phyloP scores from a whole-genome alignment of 2,329 filamentous ascomycete species.

The Macrophomina tecta region DNA sequence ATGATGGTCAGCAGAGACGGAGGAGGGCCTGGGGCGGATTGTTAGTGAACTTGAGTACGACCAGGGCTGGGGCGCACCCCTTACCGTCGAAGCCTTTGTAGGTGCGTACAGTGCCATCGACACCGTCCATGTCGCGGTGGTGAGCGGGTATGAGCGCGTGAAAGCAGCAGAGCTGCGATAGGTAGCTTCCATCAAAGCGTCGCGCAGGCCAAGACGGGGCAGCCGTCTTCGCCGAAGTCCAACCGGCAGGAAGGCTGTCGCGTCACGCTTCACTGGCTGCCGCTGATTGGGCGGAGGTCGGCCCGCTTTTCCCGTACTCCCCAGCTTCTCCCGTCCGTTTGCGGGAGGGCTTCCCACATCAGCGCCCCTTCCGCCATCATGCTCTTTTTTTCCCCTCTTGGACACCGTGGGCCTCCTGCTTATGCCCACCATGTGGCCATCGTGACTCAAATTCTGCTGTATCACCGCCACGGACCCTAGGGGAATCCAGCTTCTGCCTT shows the following conservation, averaged over 20 bases:
- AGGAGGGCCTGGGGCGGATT: conserved; percentile 53
- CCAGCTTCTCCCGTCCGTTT: neutral
- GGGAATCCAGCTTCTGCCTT: too few species aligned
- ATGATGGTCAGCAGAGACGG: conserved; percentile 90
- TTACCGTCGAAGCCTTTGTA: conserved; percentile 45
- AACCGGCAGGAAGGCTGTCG: neutral
- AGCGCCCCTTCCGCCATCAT: neutral
- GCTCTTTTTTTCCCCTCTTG: neutral
- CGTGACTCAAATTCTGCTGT: conserved; percentile 8
- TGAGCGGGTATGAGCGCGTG: conserved; percentile 16
- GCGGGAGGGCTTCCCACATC: neutral
- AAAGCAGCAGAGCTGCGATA: neutral
- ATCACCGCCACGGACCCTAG: neutral
- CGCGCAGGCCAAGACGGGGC: neutral
- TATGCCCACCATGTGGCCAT: neutral
- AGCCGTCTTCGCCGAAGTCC: neutral
- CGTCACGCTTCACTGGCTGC: neutral
- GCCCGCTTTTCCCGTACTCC: neutral
- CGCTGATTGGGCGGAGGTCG: conserved; percentile 2
- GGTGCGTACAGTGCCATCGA: conserved; percentile 63
- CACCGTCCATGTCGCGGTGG: conserved; percentile 62
- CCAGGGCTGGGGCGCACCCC: conserved; percentile 4
- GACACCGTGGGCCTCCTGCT: neutral
- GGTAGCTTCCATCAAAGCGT: neutral
- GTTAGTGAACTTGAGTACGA: neutral